phyloP scores from a whole-genome alignment of 2,329 filamentous ascomycete genomes.

The Nakataea oryzae region DNA sequence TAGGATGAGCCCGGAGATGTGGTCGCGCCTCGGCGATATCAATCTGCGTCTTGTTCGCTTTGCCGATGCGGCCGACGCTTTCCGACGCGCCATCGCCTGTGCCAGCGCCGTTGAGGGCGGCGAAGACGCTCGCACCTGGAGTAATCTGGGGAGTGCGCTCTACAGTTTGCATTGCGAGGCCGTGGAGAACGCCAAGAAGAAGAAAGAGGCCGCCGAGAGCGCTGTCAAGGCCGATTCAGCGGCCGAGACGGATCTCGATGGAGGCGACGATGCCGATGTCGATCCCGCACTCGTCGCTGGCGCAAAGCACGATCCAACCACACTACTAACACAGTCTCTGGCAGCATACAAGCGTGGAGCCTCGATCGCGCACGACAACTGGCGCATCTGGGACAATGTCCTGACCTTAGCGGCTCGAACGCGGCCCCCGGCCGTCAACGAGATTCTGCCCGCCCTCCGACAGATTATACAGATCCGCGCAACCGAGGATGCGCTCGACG shows the following conservation, averaged over 20 bases:
- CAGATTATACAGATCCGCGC: constrained; percentile 68
- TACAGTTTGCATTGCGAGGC: constrained; percentile 55
- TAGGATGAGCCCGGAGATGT: constrained; percentile 70
- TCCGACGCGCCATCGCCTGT: constrained; percentile 65
- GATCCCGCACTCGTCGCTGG: constrained; percentile 6
- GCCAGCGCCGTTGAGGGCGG: constrained; percentile 58
- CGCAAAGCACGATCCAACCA: constrained; percentile 36
- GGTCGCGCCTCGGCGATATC: constrained; percentile 87
- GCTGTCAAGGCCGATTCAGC: constrained; percentile 18
- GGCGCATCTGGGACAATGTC: constrained; percentile 95
- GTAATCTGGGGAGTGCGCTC: constrained; percentile 80
- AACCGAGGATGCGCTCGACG: constrained; percentile 70
- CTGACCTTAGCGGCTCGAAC: constrained; percentile 76
- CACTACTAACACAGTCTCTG: constrained; percentile 64
- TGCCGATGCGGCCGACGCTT: constrained; percentile 71
- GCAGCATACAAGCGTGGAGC: constrained; percentile 81
- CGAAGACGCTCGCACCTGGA: constrained; percentile 86
- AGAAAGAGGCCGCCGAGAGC: constrained; percentile 7
- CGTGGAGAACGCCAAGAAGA: constrained; percentile 25
- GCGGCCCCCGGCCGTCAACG: constrained; percentile 60
- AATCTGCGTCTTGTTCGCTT: constrained; percentile 69
- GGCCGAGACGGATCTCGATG: constrained; percentile 6
- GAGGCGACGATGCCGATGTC: constrained; percentile 16
- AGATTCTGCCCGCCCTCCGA: constrained; percentile 65
- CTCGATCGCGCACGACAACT: constrained; percentile 71